Percentiles rank a stretch among this genome's conserved stretches.
Conservation (phyloP, 257 asterid species). For the Plectranthus barbatus region DNA sequence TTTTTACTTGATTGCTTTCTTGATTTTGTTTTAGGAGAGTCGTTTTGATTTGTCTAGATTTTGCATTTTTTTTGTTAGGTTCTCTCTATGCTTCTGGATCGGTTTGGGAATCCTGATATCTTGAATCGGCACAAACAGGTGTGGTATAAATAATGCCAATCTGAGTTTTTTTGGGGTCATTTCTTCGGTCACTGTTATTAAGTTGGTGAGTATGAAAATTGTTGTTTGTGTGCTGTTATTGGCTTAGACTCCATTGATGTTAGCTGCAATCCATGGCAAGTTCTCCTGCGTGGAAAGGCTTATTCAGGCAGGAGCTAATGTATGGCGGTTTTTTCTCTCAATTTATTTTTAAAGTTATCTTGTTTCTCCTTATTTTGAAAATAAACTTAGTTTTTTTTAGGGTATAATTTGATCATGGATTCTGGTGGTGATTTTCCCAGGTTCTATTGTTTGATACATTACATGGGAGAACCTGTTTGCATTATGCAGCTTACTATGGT, state of each 20-base stretch:
- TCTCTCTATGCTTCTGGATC: slow-evolving; percentile 62
- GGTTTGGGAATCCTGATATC: slow-evolving; percentile 54
- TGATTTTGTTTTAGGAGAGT: neutral
- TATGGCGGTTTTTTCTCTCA: slow-evolving; percentile 19
- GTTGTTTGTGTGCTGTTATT: slow-evolving; percentile 17
- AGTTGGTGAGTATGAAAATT: neutral
- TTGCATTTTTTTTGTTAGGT: slow-evolving; percentile 35
- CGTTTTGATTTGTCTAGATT: slow-evolving; percentile 11
- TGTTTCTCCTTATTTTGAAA: neutral
- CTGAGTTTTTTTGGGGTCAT: neutral
- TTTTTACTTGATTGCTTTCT: neutral
- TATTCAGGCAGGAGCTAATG: slow-evolving; percentile 77
- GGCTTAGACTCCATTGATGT: slow-evolving; percentile 74
- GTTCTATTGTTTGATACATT: slow-evolving; percentile 65
- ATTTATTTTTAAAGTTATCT: neutral
- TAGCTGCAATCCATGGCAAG: slow-evolving; percentile 78
- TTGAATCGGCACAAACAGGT: slow-evolving; percentile 82
- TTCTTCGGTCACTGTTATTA: neutral
- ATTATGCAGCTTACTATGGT: slow-evolving; percentile 81
- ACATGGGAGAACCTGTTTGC: slow-evolving; percentile 68
- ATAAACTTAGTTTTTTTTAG: neutral
- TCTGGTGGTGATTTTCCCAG: slow-evolving; percentile 23
- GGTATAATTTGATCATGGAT: neutral
- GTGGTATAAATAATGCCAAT: neutral
- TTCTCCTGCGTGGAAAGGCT: slow-evolving; percentile 57